These are phyloP conservation scores for Pulveroboletus sp. DNA, from an alignment of 768 basidiomycete species.

Conservation along the genomic window DNA sequence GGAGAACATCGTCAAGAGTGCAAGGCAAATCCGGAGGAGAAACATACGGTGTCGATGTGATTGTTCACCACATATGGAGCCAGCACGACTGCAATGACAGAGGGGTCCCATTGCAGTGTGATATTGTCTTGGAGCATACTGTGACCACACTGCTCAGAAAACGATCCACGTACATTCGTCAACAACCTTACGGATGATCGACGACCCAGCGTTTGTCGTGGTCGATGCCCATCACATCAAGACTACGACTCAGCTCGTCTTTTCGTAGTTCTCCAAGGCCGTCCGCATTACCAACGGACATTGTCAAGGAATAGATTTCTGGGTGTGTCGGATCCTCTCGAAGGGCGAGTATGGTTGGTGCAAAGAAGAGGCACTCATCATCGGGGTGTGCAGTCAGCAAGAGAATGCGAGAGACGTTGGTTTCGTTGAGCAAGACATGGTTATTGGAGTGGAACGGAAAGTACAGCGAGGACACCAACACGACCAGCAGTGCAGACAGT, in stretches of 20 bases:
- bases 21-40: neutral
- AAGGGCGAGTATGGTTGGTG: constrained; percentile 72
- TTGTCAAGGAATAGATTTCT: constrained; percentile 61
- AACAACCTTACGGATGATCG: constrained; percentile 64
- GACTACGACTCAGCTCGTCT: constrained; percentile 59
- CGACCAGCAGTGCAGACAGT: constrained; percentile 13
- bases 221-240: constrained; percentile 66
- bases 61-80: constrained; percentile 55
- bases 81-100: constrained; percentile 56
- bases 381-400: constrained; percentile 92
- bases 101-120: constrained; percentile 59
- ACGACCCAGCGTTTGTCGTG: constrained; percentile 54
- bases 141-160: constrained; percentile 16
- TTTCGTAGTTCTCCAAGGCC: constrained; percentile 64
- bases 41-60: constrained; percentile 60
- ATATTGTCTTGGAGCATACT: constrained; percentile 78
- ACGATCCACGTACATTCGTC: neutral
- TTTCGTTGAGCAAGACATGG: constrained; percentile 15
- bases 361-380: constrained; percentile 94
- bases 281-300: constrained; percentile 79
- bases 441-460: constrained; percentile 25
- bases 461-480: constrained; percentile 23
- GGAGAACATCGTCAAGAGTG: constrained; percentile 1
- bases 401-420: constrained; percentile 38
- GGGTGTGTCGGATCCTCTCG: constrained; percentile 14